A percentile compares a stretch with the other conserved stretches of the same genome.
Evolutionary conservation across 1,139 yeast species (phyloP).

Genomic region (Suhomyces bolitotheri): DNA sequence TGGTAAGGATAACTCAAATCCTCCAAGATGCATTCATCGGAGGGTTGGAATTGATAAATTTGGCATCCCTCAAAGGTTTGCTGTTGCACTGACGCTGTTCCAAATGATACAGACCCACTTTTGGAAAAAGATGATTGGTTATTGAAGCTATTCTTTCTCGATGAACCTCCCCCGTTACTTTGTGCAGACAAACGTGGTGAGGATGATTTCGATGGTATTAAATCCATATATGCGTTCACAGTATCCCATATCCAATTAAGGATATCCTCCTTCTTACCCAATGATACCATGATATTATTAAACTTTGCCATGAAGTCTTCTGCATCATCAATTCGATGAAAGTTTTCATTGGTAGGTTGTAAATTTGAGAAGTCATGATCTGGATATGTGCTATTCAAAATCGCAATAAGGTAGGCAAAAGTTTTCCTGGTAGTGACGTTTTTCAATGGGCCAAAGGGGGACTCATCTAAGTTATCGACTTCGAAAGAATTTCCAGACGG

Average conservation of each 20-base stretch:
- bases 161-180: constrained; percentile 15
- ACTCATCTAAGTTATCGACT: constrained; percentile 40
- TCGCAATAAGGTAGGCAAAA: constrained; percentile 87
- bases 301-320: constrained; percentile 68
- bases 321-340: constrained; percentile 44
- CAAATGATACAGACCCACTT: constrained; percentile 7
- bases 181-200: constrained; percentile 22
- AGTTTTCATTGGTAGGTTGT: constrained; percentile 80
- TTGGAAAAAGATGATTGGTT: constrained; percentile 14
- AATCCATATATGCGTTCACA: constrained; percentile 79
- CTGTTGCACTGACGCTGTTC: constrained; percentile 5
- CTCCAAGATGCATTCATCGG: constrained; percentile 75
- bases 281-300: constrained; percentile 75
- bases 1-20: constrained; percentile 67
- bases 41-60: constrained; percentile 76
- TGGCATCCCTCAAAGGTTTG: constrained; percentile 54
- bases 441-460: constrained; percentile 94
- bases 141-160: constrained; percentile 30
- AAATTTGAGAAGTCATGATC: constrained; percentile 90
- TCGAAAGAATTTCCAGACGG: constrained; percentile 26
- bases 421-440: constrained; percentile 81
- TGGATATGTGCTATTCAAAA: constrained; percentile 88
- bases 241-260: constrained; percentile 84
- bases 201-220: constrained; percentile 39
- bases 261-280: constrained; percentile 61